These are phyloP conservation scores for Vickermania ingenoplastis DNA, from an alignment of 208 protist species.

Conservation along the genomic window DNA sequence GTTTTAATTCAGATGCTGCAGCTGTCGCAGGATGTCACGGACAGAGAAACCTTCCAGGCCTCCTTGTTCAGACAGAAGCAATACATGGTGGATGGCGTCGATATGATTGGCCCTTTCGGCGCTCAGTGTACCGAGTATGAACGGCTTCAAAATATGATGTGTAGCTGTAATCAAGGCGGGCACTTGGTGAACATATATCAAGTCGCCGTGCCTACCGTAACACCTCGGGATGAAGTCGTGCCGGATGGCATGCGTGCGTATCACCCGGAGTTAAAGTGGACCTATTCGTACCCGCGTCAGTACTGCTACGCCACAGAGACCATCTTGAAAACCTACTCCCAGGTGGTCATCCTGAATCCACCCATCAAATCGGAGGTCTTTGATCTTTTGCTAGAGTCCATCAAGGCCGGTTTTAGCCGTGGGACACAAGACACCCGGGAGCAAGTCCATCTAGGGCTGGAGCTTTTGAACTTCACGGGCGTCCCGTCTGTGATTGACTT, in stretches of 20 bases:
- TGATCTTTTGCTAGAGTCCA: neutral
- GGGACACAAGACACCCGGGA: no score
- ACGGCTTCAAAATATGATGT: neutral
- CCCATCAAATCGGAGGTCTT: neutral
- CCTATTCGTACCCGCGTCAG: neutral
- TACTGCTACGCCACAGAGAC: neutral
- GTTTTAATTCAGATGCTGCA: neutral
- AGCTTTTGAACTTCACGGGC: no score
- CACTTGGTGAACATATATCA: neutral
- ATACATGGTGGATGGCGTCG: neutral
- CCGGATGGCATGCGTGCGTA: no score
- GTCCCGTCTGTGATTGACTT: neutral
- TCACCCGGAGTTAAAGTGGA: no score
- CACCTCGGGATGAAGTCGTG: neutral
- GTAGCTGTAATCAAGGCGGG: neutral
- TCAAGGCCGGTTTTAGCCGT: neutral
- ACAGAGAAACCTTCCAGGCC: neutral
- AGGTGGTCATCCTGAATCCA: neutral
- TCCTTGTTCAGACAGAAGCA: neutral
- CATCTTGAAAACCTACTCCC: neutral
- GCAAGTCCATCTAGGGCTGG: no score
- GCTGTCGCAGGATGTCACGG: neutral
- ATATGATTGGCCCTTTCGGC: neutral
- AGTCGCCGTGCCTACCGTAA: no score
- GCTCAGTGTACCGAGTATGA: neutral